Evolutionary conservation across 2,329 filamentous ascomycete genomes (phyloP), one percentile per base, ranked within the genome.

Genomic region (Ceratocystis albifundus): DNA sequence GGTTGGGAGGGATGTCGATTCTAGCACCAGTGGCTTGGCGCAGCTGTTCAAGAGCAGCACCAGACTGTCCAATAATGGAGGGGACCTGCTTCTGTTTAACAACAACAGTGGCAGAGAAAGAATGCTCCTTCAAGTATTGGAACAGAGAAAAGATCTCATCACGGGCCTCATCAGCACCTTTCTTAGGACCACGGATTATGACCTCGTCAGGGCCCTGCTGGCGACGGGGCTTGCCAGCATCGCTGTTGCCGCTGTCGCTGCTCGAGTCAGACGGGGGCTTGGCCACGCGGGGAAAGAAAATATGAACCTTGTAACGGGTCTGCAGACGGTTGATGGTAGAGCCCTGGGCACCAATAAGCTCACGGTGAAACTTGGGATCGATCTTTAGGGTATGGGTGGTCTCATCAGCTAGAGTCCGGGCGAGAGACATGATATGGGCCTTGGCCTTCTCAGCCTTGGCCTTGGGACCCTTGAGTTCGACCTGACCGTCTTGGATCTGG

Each of bases 391-490:
- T 80, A 75, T 96, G 87, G 0, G 88, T 96, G 4, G 88, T 86
- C 78, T 99, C 94, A 72, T 99, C 94, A 65, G 95, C 91, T 72
- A 96, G 83, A 74, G 89, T 89, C 74, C 88, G 90, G 50, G 84
- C 87, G 70, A 96, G 79, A 48, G 85, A 82, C 69, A 86, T 80
- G 71, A 99, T 96, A 73, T 96, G 86, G 48, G 86, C 79, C 75
- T 89, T 94, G 70, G 90, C 90, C 62, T 86, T 85, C 75, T 96
- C 91, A 1, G 92, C 90, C 81, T 97, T 97, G 63, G 90, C 90
- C 78, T 95, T 90, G 62, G 94, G 93, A 30, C 95, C 94, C 80
- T 95, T 96, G 71, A 99, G 85, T 76, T 96, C 90, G 62, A 97
- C 90, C 77, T 92, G 92, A 70, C 94, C 94, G 72, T 96, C 90